These are phyloP conservation scores for Ophiognomonia clavigignenti-juglandacearum DNA, from an alignment of 2,329 filamentous ascomycete species.

Conservation along the genomic window DNA sequence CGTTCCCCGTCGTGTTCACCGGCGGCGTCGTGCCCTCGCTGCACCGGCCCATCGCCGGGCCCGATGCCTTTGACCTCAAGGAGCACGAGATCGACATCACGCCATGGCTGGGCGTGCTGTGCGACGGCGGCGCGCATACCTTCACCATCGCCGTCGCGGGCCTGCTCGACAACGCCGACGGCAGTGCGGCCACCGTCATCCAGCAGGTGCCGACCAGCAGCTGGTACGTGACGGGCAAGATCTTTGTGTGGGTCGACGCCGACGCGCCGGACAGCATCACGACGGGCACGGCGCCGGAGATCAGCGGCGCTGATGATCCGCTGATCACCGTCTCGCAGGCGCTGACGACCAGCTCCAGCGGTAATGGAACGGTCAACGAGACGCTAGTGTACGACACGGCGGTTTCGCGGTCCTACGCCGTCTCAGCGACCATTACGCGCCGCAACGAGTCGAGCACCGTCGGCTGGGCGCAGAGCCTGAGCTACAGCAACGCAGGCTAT, in stretches of 20 bases:
- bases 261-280: constrained; percentile 44
- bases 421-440: constrained; percentile 46
- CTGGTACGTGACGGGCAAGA: constrained; percentile 75
- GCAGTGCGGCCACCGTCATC: constrained; percentile 42
- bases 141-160: constrained; percentile 67
- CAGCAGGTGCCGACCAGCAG: constrained; percentile 55
- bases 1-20: constrained; percentile 78
- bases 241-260: constrained; percentile 70
- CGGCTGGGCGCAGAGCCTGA: constrained; percentile 55
- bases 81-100: constrained; percentile 82
- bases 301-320: constrained; percentile 32
- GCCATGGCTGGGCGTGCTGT: constrained; percentile 66
- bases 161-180: constrained; percentile 51
- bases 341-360: constrained; percentile 36
- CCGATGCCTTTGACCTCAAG: constrained; percentile 72
- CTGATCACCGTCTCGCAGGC: constrained; percentile 45
- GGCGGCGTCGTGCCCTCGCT: constrained; percentile 73
- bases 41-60: constrained; percentile 73
- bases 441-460: constrained; percentile 31
- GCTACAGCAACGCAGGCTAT: constrained; percentile 48
- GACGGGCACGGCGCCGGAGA: constrained; percentile 36
- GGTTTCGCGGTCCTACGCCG: constrained; percentile 49
- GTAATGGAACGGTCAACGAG: constrained; percentile 48
- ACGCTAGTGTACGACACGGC: constrained; percentile 54
- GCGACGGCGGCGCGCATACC: constrained; percentile 58